These are phyloP conservation scores for Ambrosiella xylebori DNA, from an alignment of 2,329 filamentous ascomycete species.

Conservation along the genomic window DNA sequence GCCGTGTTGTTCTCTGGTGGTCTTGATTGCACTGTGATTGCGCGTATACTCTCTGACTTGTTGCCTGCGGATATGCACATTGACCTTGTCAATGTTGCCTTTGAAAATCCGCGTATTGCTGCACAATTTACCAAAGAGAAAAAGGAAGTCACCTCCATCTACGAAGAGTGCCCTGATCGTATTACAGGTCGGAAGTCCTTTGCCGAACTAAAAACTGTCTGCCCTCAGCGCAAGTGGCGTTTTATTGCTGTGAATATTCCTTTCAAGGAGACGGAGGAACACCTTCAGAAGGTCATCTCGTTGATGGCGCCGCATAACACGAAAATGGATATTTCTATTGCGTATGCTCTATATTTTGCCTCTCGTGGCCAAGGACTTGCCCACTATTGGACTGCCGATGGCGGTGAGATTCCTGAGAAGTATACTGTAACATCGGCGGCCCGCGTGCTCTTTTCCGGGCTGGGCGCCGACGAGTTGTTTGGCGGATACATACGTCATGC, in stretches of 20 bases:
- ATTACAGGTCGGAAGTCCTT: slow-evolving; percentile 69
- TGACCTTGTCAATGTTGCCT: slow-evolving; percentile 88
- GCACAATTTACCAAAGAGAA: slow-evolving; percentile 29
- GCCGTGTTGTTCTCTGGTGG: slow-evolving; percentile 88
- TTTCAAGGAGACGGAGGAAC: slow-evolving; percentile 52
- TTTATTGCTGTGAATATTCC: slow-evolving; percentile 72
- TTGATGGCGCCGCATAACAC: slow-evolving; percentile 90
- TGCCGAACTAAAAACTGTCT: slow-evolving; percentile 52
- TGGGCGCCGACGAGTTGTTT: slow-evolving; percentile 92
- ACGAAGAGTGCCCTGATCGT: slow-evolving; percentile 78
- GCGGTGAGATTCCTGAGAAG: slow-evolving; percentile 3
- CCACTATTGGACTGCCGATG: neutral
- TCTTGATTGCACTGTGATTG: slow-evolving; percentile 78
- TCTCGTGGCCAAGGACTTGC: slow-evolving; percentile 48
- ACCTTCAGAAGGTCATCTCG: slow-evolving; percentile 51
- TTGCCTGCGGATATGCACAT: slow-evolving; percentile 52
- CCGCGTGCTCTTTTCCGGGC: slow-evolving; percentile 72
- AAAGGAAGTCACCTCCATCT: slow-evolving; percentile 29
- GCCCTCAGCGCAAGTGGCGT: slow-evolving; percentile 58
- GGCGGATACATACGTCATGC: slow-evolving; percentile 79
- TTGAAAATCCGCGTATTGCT: slow-evolving; percentile 72
- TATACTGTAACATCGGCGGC: slow-evolving; percentile 49
- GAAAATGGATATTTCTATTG: slow-evolving; percentile 96
- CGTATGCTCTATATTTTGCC: slow-evolving; percentile 86
- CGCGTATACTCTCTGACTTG: slow-evolving; percentile 61